Conservation (phyloP, 345 rosid species). For the Ceriops zippeliana region DNA sequence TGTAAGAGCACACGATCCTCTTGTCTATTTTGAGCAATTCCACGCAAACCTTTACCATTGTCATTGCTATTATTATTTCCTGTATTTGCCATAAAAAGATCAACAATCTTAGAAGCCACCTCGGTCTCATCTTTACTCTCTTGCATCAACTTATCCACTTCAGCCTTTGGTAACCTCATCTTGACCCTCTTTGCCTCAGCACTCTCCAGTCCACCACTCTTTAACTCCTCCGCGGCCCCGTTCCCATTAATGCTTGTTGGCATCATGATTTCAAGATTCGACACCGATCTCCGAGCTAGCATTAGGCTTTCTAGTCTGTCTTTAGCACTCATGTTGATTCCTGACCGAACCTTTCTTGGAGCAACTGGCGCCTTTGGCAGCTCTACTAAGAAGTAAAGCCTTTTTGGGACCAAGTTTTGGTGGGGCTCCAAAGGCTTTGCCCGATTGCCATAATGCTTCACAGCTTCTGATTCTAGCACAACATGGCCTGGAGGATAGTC, state of each 20-base stretch:
- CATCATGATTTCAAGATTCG: conserved; percentile 62
- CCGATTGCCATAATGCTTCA: conserved; percentile 64
- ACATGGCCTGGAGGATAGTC: conserved; percentile 75
- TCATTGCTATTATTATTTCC: background rate
- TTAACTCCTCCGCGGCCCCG: conserved; percentile 14
- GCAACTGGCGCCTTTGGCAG: conserved; percentile 41
- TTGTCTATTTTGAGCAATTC: background rate
- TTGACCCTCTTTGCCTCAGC: conserved; percentile 46
- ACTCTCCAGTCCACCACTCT: conserved; percentile 5
- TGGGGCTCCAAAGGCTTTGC: conserved; percentile 65
- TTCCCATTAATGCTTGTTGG: background rate
- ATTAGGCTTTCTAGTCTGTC: conserved; percentile 80
- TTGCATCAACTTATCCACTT: conserved; percentile 61
- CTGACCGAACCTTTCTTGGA: conserved; percentile 77
- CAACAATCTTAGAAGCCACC: conserved; percentile 60
- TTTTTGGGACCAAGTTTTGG: conserved; percentile 57
- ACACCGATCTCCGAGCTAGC: conserved; percentile 71
- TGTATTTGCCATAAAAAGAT: conserved; percentile 40
- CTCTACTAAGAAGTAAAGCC: conserved; percentile 85
- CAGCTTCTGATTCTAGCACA: conserved; percentile 72
- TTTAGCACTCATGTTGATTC: conserved; percentile 72
- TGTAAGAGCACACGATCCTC: conserved; percentile 4
- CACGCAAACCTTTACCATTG: background rate
- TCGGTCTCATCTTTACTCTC: conserved; percentile 59
- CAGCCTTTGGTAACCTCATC: conserved; percentile 61